A percentile compares a stretch with the other conserved stretches of the same genome.
Evolutionary conservation across 805 yeast species (phyloP).

Genomic region (Candida khao-thaluensis): DNA sequence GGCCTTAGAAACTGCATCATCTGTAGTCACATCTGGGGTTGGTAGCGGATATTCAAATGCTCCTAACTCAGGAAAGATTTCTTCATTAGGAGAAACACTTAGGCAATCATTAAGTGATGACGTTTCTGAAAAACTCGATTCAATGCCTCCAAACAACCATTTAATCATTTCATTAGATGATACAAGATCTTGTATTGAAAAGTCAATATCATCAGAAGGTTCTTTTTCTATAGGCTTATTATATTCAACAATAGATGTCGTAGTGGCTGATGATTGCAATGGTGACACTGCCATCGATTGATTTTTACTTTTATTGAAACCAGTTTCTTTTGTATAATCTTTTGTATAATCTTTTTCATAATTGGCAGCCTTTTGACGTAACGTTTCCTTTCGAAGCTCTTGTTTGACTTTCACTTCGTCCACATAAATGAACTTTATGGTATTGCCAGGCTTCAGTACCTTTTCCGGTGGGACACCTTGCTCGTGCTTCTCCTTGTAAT

Average conservation of each 20-base stretch:
- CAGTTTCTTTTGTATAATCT: not conserved
- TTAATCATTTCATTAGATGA: constrained; percentile 14
- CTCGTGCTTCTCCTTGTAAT: constrained; percentile 13
- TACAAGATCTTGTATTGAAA: constrained; percentile 9
- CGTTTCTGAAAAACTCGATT: constrained; percentile 1
- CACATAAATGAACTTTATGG: not conserved
- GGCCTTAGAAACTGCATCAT: not conserved
- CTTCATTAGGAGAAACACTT: constrained; percentile 13
- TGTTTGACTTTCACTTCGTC: not conserved
- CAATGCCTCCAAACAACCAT: constrained; percentile 18
- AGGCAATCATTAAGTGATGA: not conserved
- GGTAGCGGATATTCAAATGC: constrained; percentile 14
- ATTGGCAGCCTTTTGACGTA: not conserved
- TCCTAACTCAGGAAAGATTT: constrained; percentile 12
- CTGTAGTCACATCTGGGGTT: not conserved
- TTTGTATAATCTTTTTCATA: too few species aligned
- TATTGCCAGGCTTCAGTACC: not conserved
- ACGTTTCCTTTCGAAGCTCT: not conserved
- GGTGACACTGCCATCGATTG: not conserved
- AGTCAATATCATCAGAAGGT: not conserved
- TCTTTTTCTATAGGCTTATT: not conserved
- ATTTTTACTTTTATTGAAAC: not conserved
- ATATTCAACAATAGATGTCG: not conserved
- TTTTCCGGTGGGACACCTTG: not conserved
- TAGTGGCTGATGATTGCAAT: not conserved